Conservation (phyloP, 768 basidiomycete genomes). For the Mycena vitilis region DNA sequence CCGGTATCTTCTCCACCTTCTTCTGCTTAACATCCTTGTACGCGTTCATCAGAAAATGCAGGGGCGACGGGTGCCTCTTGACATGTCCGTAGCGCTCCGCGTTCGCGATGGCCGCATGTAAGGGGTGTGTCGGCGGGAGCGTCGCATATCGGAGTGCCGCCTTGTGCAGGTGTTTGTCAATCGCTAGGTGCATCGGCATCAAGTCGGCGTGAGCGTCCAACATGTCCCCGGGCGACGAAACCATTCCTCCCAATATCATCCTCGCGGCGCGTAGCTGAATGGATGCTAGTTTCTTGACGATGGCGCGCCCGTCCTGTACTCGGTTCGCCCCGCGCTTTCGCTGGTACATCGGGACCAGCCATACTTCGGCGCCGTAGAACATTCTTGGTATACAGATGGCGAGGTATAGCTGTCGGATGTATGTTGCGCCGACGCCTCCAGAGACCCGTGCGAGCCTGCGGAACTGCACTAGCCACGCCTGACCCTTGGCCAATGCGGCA, state of each 20-base stretch:
- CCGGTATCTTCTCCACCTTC: conserved; percentile 22
- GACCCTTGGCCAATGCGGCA: not conserved
- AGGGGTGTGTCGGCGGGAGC: conserved; percentile 25
- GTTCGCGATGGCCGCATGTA: conserved; percentile 23
- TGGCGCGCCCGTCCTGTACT: not conserved
- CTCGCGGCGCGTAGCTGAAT: not conserved
- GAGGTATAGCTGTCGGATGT: not conserved
- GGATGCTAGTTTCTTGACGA: not conserved
- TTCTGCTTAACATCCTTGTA: conserved; percentile 9
- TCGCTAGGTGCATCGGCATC: not conserved
- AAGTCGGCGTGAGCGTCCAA: conserved; percentile 2
- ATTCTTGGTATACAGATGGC: not conserved
- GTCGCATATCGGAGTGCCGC: not conserved
- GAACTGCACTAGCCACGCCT: not conserved
- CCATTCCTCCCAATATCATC: not conserved
- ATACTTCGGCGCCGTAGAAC: not conserved
- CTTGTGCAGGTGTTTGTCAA: not conserved
- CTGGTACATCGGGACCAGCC: not conserved
- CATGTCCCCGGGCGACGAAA: not conserved
- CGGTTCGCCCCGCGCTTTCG: not conserved
- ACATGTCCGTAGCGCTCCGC: conserved; percentile 4
- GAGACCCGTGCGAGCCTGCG: not conserved
- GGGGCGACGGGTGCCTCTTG: conserved; percentile 27
- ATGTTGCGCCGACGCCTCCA: not conserved
- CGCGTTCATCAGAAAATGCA: conserved; percentile 21